Conservation (phyloP, 495 filamentous ascomycete genomes). For the Evernia prunastri region DNA sequence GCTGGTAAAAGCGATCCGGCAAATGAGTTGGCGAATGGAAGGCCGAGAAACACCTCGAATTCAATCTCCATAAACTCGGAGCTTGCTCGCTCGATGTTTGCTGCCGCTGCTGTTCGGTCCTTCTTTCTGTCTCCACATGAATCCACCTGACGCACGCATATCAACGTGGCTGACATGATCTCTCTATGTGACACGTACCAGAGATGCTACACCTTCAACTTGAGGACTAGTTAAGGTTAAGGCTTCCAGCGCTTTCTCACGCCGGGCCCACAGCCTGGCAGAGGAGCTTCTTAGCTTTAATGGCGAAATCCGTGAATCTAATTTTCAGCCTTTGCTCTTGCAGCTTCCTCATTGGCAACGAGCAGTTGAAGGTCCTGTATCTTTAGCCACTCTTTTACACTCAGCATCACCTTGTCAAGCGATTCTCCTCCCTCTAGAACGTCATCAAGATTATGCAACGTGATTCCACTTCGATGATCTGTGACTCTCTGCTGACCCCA, state of each 20-base stretch:
- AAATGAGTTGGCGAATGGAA: not conserved
- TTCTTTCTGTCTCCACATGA: too few species aligned
- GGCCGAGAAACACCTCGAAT: not conserved
- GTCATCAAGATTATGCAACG: constrained; percentile 72
- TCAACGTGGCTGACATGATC: not conserved
- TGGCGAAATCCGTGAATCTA: not conserved
- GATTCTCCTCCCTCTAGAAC: constrained; percentile 67
- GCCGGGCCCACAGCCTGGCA: not conserved
- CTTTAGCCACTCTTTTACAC: constrained; percentile 70
- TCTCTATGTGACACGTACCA: not conserved
- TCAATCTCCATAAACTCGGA: not conserved
- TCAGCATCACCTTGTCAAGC: constrained; percentile 39
- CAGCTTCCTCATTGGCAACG: constrained; percentile 42
- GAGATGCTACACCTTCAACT: not conserved
- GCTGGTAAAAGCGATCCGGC: not conserved
- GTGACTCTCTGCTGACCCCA: constrained; percentile 89
- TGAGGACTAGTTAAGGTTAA: not conserved
- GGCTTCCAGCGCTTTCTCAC: not conserved
- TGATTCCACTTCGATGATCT: constrained; percentile 82
- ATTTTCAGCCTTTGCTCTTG: not conserved
- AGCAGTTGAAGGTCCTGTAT: constrained; percentile 70
- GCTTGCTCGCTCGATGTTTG: not conserved
- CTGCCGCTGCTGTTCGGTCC: not conserved
- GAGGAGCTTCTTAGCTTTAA: not conserved
- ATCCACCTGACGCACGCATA: not conserved